A percentile compares a stretch with the other conserved stretches of the same genome.
These are phyloP conservation scores for Areca catechu DNA, from an alignment of 176 grass and related monocot genomes.

Conservation along the genomic window DNA sequence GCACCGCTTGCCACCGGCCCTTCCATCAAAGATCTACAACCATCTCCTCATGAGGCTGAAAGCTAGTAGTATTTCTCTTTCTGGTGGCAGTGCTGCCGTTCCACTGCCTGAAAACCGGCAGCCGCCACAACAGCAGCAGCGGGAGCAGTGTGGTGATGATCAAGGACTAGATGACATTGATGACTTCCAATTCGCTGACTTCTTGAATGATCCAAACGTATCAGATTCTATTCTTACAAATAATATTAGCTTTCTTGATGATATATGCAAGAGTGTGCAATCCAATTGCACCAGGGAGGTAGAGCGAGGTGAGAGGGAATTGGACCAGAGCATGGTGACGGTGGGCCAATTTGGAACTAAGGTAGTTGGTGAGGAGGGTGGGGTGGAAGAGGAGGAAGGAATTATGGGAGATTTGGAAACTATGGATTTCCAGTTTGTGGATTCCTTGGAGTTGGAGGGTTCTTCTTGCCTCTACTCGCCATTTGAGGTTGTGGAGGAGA, in stretches of 20 bases:
- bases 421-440: no score
- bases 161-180: slow-evolving; percentile 3
- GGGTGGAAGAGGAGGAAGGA: slow-evolving; percentile 14
- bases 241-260: background rate
- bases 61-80: background rate
- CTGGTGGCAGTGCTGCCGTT: no score
- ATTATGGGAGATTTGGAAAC: no score
- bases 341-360: background rate
- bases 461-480: no score
- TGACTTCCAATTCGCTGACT: slow-evolving; percentile 42
- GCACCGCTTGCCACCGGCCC: background rate
- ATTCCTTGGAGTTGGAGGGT: no score
- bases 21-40: slow-evolving; percentile 10
- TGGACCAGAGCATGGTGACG: background rate
- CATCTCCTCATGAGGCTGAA: slow-evolving; percentile 11
- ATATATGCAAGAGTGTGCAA: no score
- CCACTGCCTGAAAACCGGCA: no score
- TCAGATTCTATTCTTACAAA: background rate
- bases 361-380: background rate
- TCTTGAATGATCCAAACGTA: slow-evolving; percentile 21
- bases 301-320: no score
- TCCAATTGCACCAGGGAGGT: background rate
- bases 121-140: no score
- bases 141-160: no score
- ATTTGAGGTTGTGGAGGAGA: no score